Evolutionary conservation across 2,329 filamentous ascomycete species (phyloP).

Genomic region (Fusarium guadeloupense): DNA sequence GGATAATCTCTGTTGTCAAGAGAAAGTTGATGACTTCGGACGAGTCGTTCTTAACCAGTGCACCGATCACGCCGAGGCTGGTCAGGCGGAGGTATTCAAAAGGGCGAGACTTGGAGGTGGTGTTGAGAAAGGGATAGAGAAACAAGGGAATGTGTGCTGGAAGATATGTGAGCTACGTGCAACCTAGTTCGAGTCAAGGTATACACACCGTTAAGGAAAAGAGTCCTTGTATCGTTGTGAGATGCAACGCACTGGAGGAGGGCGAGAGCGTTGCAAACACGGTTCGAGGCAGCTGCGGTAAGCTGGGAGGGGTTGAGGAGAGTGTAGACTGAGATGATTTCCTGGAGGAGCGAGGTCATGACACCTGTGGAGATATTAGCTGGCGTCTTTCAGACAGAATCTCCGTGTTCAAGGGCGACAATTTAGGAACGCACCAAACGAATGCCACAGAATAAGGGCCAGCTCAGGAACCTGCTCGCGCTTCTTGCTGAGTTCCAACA

Average conservation of each 20-base stretch:
- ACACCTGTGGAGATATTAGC: constrained; percentile 69
- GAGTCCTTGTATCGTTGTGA: constrained; percentile 92
- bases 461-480: constrained; percentile 96
- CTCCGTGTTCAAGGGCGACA: constrained; percentile 12
- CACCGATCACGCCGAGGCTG: constrained; percentile 94
- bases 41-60: constrained; percentile 97
- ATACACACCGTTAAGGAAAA: constrained; percentile 87
- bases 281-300: constrained; percentile 95
- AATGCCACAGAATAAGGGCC: constrained; percentile 97
- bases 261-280: constrained; percentile 96
- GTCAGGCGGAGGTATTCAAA: constrained; percentile 98
- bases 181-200: not conserved
- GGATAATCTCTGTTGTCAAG: constrained; percentile 97
- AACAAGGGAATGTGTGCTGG: constrained; percentile 96
- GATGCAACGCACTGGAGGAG: constrained; percentile 96
- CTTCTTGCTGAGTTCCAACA: constrained; percentile 98
- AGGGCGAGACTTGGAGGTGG: constrained; percentile 95
- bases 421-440: constrained; percentile 76
- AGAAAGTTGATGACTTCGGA: constrained; percentile 99
- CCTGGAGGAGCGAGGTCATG: constrained; percentile 96
- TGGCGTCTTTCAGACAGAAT: constrained; percentile 14
- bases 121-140: constrained; percentile 98
- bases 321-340: constrained; percentile 98
- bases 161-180: constrained; percentile 25
- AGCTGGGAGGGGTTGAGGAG: constrained; percentile 96